These are phyloP conservation scores for Silybum marianum DNA, from an alignment of 129 eudicot species.

Conservation along the genomic window DNA sequence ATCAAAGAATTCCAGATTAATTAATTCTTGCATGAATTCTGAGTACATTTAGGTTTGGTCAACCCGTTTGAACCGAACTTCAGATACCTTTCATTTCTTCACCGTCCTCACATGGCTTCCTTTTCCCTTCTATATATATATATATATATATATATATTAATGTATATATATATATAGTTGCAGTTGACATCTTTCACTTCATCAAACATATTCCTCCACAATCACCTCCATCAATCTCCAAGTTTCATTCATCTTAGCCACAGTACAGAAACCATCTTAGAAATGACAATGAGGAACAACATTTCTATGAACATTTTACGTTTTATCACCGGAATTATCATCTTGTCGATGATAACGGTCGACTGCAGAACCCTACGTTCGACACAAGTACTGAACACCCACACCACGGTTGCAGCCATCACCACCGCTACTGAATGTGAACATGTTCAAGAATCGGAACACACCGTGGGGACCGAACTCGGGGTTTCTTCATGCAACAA, in stretches of 20 bases:
- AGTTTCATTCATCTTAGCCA: not conserved
- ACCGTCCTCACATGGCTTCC: not conserved
- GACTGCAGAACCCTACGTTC: conserved; percentile 22
- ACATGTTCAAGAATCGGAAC: not conserved
- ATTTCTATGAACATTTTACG: not conserved
- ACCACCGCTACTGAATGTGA: not conserved
- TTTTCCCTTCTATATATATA: not conserved
- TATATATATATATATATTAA: not conserved
- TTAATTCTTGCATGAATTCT: not conserved
- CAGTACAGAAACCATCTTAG: not conserved
- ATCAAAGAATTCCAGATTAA: not conserved
- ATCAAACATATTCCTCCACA: not conserved
- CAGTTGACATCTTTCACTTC: not conserved
- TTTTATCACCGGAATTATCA: not conserved
- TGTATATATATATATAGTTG: not conserved
- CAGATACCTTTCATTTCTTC: not conserved
- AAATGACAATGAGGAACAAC: conserved; percentile 3
- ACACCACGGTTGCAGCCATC: not conserved
- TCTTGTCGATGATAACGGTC: conserved; percentile 12
- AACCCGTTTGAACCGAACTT: too few relatives aligned
- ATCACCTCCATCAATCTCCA: not conserved
- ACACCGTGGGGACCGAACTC: too few relatives aligned
- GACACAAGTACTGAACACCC: not conserved
- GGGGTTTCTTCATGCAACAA: not conserved
- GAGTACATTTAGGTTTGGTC: not conserved